Evolutionary conservation across 257 asterid genomes (phyloP).

Genomic region (Capsicum pubescens): DNA sequence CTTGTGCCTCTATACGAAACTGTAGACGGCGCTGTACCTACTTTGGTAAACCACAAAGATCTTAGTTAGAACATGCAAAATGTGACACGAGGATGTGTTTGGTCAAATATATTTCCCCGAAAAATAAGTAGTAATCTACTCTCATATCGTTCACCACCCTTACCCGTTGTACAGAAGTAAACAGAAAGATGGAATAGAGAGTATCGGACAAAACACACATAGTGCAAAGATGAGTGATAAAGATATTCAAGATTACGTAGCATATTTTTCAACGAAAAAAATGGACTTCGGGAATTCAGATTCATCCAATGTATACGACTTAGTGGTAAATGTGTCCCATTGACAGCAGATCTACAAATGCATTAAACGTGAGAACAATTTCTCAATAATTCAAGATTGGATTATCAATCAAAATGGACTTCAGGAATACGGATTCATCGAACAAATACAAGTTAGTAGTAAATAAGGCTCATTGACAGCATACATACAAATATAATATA

Average conservation of each 20-base stretch:
- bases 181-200: background rate
- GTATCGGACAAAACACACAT: background rate
- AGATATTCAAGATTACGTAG: background rate
- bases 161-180: background rate
- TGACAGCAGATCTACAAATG: no score
- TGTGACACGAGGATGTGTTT: background rate
- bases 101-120: background rate
- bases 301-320: background rate
- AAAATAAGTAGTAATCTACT: background rate
- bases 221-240: background rate
- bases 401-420: background rate
- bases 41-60: background rate
- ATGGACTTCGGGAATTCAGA: background rate
- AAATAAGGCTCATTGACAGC: background rate
- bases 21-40: slow-evolving; percentile 56
- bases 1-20: slow-evolving; percentile 54
- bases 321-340: background rate
- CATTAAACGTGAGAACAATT: no score
- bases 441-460: background rate
- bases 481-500: no score
- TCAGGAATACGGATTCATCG: background rate
- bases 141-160: background rate
- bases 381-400: slow-evolving; percentile 1
- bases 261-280: background rate
- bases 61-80: background rate